These are phyloP conservation scores for Colletotrichum tropicale DNA, from an alignment of 2,329 filamentous ascomycete genomes.

Conservation along the genomic window DNA sequence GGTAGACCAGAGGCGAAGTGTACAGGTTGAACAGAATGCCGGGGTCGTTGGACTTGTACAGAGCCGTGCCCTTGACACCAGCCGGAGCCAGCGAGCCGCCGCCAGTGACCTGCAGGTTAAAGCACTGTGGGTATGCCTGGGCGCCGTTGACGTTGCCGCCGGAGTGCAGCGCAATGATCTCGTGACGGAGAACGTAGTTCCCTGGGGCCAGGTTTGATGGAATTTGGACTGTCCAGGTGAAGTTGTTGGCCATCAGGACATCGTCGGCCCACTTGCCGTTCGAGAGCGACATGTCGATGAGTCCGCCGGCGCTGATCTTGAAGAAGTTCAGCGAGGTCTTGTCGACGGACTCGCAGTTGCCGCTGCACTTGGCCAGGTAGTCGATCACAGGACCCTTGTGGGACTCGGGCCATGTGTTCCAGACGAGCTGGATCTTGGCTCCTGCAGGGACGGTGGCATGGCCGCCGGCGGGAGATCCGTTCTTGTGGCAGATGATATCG, in stretches of 20 bases:
- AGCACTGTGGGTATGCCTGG: conserved; percentile 57
- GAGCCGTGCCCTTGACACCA: conserved; percentile 36
- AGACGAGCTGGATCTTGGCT: conserved; percentile 61
- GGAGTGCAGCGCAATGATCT: conserved; percentile 61
- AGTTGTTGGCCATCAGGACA: conserved; percentile 50
- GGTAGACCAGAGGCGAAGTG: conserved; percentile 29
- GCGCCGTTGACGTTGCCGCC: conserved; percentile 44
- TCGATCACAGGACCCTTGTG: conserved; percentile 67
- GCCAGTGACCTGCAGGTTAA: conserved; percentile 52
- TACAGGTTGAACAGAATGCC: conserved; percentile 41
- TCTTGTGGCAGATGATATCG: conserved; percentile 52
- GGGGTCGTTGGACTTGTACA: conserved; percentile 38
- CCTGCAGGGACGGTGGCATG: conserved; percentile 60
- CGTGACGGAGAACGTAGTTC: conserved; percentile 60
- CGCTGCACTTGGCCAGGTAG: conserved; percentile 60
- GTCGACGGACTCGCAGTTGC: conserved; percentile 56
- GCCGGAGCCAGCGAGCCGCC: conserved; percentile 33
- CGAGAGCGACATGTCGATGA: conserved; percentile 45
- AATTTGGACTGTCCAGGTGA: conserved; percentile 52
- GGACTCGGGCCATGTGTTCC: conserved; percentile 69
- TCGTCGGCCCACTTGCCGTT: conserved; percentile 63
- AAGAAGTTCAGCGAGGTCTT: conserved; percentile 58
- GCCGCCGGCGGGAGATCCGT: conserved; percentile 38
- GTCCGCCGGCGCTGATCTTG: conserved; percentile 62
- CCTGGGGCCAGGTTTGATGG: conserved; percentile 51